Base-by-base conservation (phyloP, 179 eudicot genomes). In the Sideroxylon spinosum region DNA sequence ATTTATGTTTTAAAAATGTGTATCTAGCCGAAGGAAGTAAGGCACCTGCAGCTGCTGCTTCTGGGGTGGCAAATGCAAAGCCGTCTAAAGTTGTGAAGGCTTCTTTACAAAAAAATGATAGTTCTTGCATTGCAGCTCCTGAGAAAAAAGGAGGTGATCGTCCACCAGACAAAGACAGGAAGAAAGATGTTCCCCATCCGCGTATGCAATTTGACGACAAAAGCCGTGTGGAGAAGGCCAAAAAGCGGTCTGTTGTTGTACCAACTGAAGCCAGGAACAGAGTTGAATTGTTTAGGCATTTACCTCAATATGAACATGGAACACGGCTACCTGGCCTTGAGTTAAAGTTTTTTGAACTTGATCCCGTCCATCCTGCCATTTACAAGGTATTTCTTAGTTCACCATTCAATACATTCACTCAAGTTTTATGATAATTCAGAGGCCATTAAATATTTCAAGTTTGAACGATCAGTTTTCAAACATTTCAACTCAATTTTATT, bases 301-400 rank as follows among this genome's bases (percentile, higher is more conserved):
- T 96, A 74, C 98, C 99, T 83, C 99, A 96, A 78, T 96, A 94
- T 83, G 99, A 93, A 81, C 99, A 94, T 80, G 99, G 99, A 72
- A 90, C 97, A 17, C 89, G 84, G 82, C 90, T 91, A 74, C 94
- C 96, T 82, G 92, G 90, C 73, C 88, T 93, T 1, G 90, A 92
- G 78, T 88, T 91, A 14, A 92, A 86, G 84, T 88, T 93, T 69
- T 93, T 93, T 85, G 92, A 92, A 76, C 86, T 93, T 79, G 97
- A 90, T 81, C 92, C 94, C 52, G 88, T 93, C 84, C 98, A 93
- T 84, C 95, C 97, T 74, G 91, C 98, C 70, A 88, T 93, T 69
- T 92, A 90, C 85, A 87, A 93, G 97, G 98, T 93, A 87, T 26
- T 76, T 22, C 9, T 25, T 13, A 20, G 48, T 12, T 72, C 32